These are phyloP conservation scores for Quercus robur DNA, from an alignment of 306 rosid species.

Conservation along the genomic window DNA sequence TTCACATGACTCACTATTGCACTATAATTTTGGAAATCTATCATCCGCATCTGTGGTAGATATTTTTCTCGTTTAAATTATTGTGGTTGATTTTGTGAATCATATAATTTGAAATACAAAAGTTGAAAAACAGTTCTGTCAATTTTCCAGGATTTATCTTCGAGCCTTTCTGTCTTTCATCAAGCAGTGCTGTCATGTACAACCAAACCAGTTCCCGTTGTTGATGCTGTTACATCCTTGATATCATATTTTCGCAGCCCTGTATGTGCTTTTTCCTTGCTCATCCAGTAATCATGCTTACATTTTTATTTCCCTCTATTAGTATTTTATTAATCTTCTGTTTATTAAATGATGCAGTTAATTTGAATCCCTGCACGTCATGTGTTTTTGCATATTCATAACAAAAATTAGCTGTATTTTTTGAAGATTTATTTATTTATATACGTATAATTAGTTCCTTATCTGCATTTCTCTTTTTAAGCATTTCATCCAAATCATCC, in stretches of 20 bases:
- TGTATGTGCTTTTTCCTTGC: slow-evolving; percentile 50
- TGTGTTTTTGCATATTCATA: slow-evolving; percentile 15
- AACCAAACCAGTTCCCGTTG: slow-evolving; percentile 63
- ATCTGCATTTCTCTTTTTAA: not conserved
- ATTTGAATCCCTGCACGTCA: not conserved
- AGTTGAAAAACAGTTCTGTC: slow-evolving; percentile 25
- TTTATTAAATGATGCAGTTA: slow-evolving; percentile 7
- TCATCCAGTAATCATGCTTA: slow-evolving; percentile 1
- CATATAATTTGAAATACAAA: slow-evolving; percentile 12
- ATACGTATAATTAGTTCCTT: not conserved
- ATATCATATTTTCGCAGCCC: slow-evolving; percentile 68
- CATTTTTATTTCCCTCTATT: slow-evolving; percentile 1
- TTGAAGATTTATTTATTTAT: not conserved
- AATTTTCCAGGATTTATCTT: slow-evolving; percentile 56
- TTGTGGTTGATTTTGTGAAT: not conserved
- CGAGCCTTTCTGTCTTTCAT: slow-evolving; percentile 63
- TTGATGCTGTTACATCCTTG: slow-evolving; percentile 62
- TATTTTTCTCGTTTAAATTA: slow-evolving; percentile 8
- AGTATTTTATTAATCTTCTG: slow-evolving; percentile 6
- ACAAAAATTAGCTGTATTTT: not conserved
- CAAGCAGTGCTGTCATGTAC: slow-evolving; percentile 70
- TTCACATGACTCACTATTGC: slow-evolving; percentile 3
- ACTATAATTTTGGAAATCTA: not conserved
- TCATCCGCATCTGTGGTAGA: not conserved
- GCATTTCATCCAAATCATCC: not conserved